Conservation (phyloP, 306 rosid species). For the Cicer bijugum region DNA sequence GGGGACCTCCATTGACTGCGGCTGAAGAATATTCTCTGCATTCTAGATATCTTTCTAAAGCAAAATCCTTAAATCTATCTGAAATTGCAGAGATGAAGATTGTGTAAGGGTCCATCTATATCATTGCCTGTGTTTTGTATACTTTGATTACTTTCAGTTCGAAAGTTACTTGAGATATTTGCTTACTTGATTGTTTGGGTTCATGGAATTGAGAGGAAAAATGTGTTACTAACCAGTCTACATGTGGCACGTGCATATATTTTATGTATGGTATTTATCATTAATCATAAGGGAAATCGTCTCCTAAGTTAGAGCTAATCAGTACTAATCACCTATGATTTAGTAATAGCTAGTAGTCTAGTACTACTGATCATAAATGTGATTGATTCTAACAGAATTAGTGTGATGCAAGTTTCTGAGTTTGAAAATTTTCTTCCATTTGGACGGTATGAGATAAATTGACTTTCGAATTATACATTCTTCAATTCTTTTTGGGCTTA, state of each 20-base stretch:
- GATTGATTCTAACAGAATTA: conserved; percentile 7
- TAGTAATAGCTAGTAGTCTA: conserved; percentile 12
- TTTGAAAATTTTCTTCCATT: conserved; percentile 30
- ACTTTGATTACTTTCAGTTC: conserved; percentile 17
- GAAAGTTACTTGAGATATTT: conserved; percentile 8
- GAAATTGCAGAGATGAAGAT: conserved; percentile 98
- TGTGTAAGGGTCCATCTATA: conserved; percentile 63
- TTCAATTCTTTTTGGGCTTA: conserved; percentile 28
- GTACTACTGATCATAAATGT: neutral
- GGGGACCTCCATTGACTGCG: conserved; percentile 79
- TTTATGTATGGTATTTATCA: conserved; percentile 20
- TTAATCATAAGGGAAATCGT: conserved; percentile 18
- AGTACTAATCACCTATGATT: neutral
- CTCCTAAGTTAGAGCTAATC: conserved; percentile 12
- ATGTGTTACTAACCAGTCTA: conserved; percentile 1
- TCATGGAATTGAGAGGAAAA: conserved; percentile 3
- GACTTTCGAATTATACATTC: conserved; percentile 21
- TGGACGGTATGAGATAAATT: conserved; percentile 28
- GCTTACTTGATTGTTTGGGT: conserved; percentile 36
- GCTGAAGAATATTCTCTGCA: conserved; percentile 96
- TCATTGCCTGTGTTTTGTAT: conserved; percentile 19
- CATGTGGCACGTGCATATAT: neutral
- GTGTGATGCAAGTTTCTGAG: conserved; percentile 25
- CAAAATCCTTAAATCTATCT: conserved; percentile 85
- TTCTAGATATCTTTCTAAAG: conserved; percentile 95